Evolutionary conservation across 176 grass and related monocot species (phyloP).

Genomic region (Elymus sibiricus): DNA sequence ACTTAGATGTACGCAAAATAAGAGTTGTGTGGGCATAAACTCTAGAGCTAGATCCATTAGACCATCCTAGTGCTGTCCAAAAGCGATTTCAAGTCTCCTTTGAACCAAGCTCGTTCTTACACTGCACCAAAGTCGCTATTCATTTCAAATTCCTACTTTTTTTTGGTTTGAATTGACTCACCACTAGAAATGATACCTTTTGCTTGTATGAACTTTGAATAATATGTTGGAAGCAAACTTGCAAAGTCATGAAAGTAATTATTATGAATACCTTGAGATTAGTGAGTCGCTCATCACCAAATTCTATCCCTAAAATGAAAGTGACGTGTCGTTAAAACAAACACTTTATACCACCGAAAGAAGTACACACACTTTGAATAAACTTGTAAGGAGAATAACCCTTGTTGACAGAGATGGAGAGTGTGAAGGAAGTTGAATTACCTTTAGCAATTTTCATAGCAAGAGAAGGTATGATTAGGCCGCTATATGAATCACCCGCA

Average conservation of each 20-base stretch:
- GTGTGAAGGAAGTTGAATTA: not conserved
- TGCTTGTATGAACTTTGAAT: not conserved
- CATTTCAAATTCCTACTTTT: no score
- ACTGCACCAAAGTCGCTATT: no score
- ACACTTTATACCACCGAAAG: not conserved
- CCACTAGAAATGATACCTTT: not conserved
- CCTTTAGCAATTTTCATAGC: constrained; percentile 48
- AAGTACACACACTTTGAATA: not conserved
- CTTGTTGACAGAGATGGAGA: not conserved
- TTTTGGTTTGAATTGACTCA: not conserved
- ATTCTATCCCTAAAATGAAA: constrained; percentile 10
- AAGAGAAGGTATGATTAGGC: constrained; percentile 53
- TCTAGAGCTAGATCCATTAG: not conserved
- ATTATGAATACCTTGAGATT: constrained; percentile 20
- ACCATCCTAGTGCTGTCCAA: no score
- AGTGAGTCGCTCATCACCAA: not conserved
- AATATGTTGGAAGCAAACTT: not conserved
- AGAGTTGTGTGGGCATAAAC: not conserved
- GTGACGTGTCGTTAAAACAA: not conserved
- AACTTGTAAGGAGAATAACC: not conserved
- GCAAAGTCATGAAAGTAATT: not conserved
- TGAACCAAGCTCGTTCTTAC: no score
- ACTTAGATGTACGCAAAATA: not conserved
- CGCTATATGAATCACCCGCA: constrained; percentile 63
- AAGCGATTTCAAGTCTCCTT: no score